A percentile compares a stretch with the other conserved stretches of the same genome.
phyloP scores from a whole-genome alignment of 2,329 filamentous ascomycete genomes.

The Didymella segeticola region DNA sequence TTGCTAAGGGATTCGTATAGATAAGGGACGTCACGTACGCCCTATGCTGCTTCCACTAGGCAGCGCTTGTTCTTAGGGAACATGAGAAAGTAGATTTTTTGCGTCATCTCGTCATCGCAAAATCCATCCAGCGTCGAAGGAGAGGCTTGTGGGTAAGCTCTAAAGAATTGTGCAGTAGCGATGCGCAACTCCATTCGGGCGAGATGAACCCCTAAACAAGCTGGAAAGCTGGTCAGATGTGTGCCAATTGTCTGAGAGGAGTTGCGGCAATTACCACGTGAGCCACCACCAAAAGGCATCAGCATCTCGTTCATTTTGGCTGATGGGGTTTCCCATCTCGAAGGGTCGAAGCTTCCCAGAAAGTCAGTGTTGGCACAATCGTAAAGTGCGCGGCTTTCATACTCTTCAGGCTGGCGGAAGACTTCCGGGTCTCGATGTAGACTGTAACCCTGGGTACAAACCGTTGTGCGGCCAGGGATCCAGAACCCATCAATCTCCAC shows the following conservation, averaged over 20 bases:
- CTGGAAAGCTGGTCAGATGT: background rate
- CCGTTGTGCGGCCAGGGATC: background rate
- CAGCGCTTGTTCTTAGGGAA: background rate
- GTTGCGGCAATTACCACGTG: background rate
- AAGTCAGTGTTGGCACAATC: too few species aligned
- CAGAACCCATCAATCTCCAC: background rate
- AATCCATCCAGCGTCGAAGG: background rate
- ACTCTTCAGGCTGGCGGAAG: background rate
- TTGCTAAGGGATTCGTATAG: too few species aligned
- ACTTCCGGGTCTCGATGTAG: background rate
- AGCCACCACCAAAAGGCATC: background rate
- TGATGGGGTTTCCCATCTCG: background rate
- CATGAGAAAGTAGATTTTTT: background rate
- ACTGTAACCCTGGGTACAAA: background rate
- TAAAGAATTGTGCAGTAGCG: background rate
- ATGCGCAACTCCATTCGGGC: background rate
- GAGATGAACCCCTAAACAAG: background rate
- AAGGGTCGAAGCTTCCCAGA: background rate
- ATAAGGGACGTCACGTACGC: too few species aligned
- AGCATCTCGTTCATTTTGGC: background rate
- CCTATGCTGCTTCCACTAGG: too few species aligned
- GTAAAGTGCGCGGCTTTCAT: background rate
- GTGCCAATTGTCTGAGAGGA: background rate
- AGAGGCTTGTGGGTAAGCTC: background rate
- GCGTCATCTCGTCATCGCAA: background rate